Evolutionary conservation across 495 filamentous ascomycete genomes (phyloP), one percentile per base, ranked within the genome.

Genomic region (Aspergillus sclerotiicarbonarius): DNA sequence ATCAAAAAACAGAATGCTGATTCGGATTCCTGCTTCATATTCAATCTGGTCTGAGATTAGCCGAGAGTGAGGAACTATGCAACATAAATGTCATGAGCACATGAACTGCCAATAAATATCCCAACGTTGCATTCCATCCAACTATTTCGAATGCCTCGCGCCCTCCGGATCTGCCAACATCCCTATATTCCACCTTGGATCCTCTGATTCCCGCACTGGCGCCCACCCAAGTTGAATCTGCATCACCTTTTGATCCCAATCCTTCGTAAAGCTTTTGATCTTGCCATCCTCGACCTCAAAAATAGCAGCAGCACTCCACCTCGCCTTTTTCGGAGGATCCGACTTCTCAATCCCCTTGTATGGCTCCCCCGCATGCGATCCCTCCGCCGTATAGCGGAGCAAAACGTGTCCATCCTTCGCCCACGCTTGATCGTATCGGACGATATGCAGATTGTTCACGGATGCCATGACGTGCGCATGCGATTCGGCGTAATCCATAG

Each of bases 221-320:
- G 48, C 55, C 55, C 55, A 58, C 1, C 48, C 55, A 7, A 58
- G 48, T 51, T 58, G 55, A 31, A 57, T 57, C 46, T 58, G 48
- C 55, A 58, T 58, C 3, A 58, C 55, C 39, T 57, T 58, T 33
- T 58, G 55, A 35, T 58, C 55, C 55, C 55, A 58, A 52, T 58
- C 55, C 37, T 52, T 58, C 1, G 39, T 44, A 45, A 58, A 52
- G 12, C 55, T 45, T 20, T 33, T 58, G 9, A 58, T 20, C 55
- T 51, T 58, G 20, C 48, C 48, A 1, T 46, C n/a, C 37, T 31
- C 33, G 29, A 52, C 49, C 55, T 57, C 55, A 45, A 57, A 57
- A 29, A 57, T 57, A 8, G 55, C 55, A 18, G 55, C 55, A 6
- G 55, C 55, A 33, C 55, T 57, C 55, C 55, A 57, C 37, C 30